Evolutionary conservation across 129 eudicot species (phyloP), one percentile per base, ranked within the genome.

Genomic region (Tagetes patula): DNA sequence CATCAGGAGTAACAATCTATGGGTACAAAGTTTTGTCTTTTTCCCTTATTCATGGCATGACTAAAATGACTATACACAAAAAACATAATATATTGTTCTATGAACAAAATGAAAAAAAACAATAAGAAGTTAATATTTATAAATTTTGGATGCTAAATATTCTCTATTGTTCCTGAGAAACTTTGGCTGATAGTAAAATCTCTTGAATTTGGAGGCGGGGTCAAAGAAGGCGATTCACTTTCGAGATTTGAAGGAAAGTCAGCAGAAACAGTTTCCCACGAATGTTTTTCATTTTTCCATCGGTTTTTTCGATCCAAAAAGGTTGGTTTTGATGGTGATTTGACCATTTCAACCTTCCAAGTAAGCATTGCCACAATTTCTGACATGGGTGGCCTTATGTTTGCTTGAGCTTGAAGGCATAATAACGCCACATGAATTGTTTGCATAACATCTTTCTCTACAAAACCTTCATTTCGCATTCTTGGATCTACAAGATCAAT

Each of bases 331-430:
- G 79, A 45, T 47, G 91, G 96, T 30, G 85, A 82, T 31, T 55
- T 77, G 20, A 70, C 70, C 70, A 70, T 68, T 60, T 85, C 86
- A 45, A 77, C 78, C 56, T 84, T 89, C 82, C 89, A 84, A 8
- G 88, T 82, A 67, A 89, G 70, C 88, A 86, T 83, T 11, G 91
- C 96, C n/a, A 89, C 96, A 46, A 89, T 70, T 77, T 89, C 89
- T 7, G 96, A 89, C 96, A 89, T 89, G 2, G 92, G 85, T 36
- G 92, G 96, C 63, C 96, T 79, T 58, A 78, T 72, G 83, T 79
- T 74, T 42, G 88, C 88, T n/a, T 82, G 87, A 59, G 91, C 83
- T 59, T 86, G 96, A 65, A 89, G 89, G 74, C 96, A 89, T 61
- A 86, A 48, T 67, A 86, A 80, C 36, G 91, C 96, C 69, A 86